Evolutionary conservation across 2,329 filamentous ascomycete species (phyloP).

Genomic region (Amylocarpus encephaloides): DNA sequence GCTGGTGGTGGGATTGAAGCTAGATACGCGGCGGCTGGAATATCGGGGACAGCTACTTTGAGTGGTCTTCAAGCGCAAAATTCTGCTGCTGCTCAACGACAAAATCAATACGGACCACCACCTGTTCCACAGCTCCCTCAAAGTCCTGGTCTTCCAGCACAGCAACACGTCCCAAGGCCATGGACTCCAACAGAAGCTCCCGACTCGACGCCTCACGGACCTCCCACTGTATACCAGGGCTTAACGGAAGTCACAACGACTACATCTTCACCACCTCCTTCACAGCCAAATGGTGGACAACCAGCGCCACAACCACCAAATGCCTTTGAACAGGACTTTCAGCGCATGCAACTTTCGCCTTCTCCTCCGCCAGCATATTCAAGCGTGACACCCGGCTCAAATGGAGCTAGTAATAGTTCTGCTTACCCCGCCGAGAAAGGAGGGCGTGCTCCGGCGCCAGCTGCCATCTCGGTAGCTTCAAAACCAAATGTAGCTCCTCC

Average conservation of each 20-base stretch:
- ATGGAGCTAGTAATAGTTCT: constrained; percentile 37
- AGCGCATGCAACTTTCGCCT: constrained; percentile 70
- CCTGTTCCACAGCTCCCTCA: constrained; percentile 35
- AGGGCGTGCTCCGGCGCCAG: constrained; percentile 21
- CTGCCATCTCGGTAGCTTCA: constrained; percentile 25
- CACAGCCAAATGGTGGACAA: constrained; percentile 24
- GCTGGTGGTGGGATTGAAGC: constrained; percentile 83
- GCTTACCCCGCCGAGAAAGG: constrained; percentile 72
- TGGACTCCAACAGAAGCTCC: constrained; percentile 95
- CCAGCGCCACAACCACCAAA: constrained; percentile 56
- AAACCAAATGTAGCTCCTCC: constrained; percentile 34
- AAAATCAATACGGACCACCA: constrained; percentile 65
- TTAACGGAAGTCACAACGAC: constrained; percentile 55
- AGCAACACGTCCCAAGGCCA: constrained; percentile 50
- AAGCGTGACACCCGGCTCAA: constrained; percentile 54
- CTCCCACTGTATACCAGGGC: constrained; percentile 88
- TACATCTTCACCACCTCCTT: constrained; percentile 38
- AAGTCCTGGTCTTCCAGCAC: constrained; percentile 27
- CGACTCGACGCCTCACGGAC: constrained; percentile 79
- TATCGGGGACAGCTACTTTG: constrained; percentile 77
- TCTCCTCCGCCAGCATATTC: constrained; percentile 96
- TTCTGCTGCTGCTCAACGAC: constrained; percentile 72
- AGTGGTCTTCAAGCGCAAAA: constrained; percentile 68
- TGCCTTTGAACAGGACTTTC: constrained; percentile 80
- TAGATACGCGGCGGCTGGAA: constrained; percentile 84